Evolutionary conservation across 805 yeast species (phyloP).

Genomic region (Torulaspora quercuum): DNA sequence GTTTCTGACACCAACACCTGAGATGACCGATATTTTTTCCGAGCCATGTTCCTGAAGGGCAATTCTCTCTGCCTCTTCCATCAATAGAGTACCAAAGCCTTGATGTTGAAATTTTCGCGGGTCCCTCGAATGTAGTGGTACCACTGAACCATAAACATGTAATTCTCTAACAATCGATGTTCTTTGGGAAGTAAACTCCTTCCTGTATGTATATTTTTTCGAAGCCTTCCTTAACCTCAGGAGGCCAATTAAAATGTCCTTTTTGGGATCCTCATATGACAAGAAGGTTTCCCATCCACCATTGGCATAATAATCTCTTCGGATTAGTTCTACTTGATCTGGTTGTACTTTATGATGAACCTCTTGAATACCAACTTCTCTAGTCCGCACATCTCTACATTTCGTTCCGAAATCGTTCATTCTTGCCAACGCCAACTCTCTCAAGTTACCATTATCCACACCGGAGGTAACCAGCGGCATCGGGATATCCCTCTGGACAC

Average conservation of each 20-base stretch:
- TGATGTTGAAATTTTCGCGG: conserved; percentile 98
- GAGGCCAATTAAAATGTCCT: conserved; percentile 90
- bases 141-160: conserved; percentile 97
- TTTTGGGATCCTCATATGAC: conserved; percentile 94
- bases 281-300: conserved; percentile 99
- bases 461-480: conserved; percentile 98
- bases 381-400: conserved; percentile 93
- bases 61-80: conserved; percentile 98
- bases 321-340: conserved; percentile 90
- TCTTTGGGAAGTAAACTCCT: conserved; percentile 77
- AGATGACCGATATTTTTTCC: conserved; percentile 83
- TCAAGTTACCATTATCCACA: conserved; percentile 93
- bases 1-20: conserved; percentile 97
- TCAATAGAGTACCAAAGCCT: conserved; percentile 93
- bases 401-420: conserved; percentile 97
- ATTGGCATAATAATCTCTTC: conserved; percentile 95
- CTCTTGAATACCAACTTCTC: conserved; percentile 98
- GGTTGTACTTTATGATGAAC: conserved; percentile 96
- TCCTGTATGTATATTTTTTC: conserved; percentile 83
- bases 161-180: conserved; percentile 95
- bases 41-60: conserved; percentile 95
- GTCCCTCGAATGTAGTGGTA: conserved; percentile 92
- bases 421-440: conserved; percentile 93
- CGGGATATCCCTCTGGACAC: conserved; percentile 98
- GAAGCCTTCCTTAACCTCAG: conserved; percentile 84